Base-by-base conservation (phyloP, 495 filamentous ascomycete genomes). In the Aspergillus nanangensis region DNA sequence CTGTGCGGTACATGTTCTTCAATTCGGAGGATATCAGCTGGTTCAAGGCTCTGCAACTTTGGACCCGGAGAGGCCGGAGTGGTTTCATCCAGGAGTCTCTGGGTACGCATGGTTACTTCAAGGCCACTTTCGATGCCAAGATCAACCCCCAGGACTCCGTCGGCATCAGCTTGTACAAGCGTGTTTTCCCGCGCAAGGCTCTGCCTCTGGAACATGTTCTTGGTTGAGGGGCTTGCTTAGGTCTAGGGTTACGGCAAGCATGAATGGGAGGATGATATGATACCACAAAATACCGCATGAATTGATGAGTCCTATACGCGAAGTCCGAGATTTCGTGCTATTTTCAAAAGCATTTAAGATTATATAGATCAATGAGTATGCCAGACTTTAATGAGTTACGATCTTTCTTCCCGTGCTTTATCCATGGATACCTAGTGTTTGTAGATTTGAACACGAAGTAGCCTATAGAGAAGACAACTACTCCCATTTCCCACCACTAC, bases 1-100 rank as follows among this genome's bases (percentile, higher is more conserved):
- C 94, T 1, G 82, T 98, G 18, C 84, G 93, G 19, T 97, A 97
- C 77, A 97, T 98, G 93, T 98, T 98, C 76, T 98, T 98, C 79
- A 95, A 95, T 67, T 64, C 78, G 13, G 89, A 95, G 65, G 94
- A 98, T 60, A 85, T 98, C 34, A 76, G 82, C 52, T 98, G 90
- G 90, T 98, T 97, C 76, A 95, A 95, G 66, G 90, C 91, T 3
- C 67, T 98, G 60, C 90, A 90, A 51, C 69, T 98, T 46, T 98
- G 92, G 89, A 98, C 93, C 24, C 88, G 80, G 68, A 69, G 93
- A 38, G 93, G 93, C 1, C 77, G 92, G 56, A 84, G 77, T 49
- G 93, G 93, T 10, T 94, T 81, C 55, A 81, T 97, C 67, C 95
- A 95, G 73, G 93, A 98, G 73, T 77, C 83, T 53, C 69, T 98